phyloP scores from a whole-genome alignment of 805 yeast species.

The Wickerhamiella spandovensis region DNA sequence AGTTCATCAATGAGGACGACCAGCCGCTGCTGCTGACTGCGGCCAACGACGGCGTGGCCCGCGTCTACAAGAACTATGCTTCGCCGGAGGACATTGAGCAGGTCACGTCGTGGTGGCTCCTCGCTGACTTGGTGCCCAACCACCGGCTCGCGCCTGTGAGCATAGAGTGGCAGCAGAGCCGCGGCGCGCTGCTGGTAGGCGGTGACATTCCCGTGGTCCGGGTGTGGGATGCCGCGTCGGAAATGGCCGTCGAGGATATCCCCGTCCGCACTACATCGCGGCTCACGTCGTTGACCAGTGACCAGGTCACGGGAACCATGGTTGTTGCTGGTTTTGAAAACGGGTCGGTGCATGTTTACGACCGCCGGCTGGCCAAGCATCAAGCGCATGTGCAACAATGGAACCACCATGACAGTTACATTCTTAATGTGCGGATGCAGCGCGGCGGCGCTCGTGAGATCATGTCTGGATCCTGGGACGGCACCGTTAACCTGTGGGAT shows the following conservation, averaged over 20 bases:
- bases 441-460: slow-evolving; percentile 91
- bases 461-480: slow-evolving; percentile 66
- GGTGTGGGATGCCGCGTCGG: slow-evolving; percentile 95
- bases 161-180: slow-evolving; percentile 93
- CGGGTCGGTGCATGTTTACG: slow-evolving; percentile 79
- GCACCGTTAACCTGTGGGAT: slow-evolving; percentile 83
- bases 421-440: slow-evolving; percentile 82
- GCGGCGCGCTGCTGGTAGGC: slow-evolving; percentile 81
- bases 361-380: slow-evolving; percentile 70
- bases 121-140: slow-evolving; percentile 49
- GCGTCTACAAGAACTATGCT: slow-evolving; percentile 68
- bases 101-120: slow-evolving; percentile 84
- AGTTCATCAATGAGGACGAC: slow-evolving; percentile 86
- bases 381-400: slow-evolving; percentile 78
- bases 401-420: slow-evolving; percentile 44
- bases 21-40: slow-evolving; percentile 74
- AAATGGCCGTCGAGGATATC: slow-evolving; percentile 69
- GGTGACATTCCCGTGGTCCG: slow-evolving; percentile 90
- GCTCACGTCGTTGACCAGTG: slow-evolving; percentile 83
- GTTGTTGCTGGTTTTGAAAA: slow-evolving; percentile 89
- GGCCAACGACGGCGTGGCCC: slow-evolving; percentile 87
- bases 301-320: slow-evolving; percentile 86
- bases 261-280: slow-evolving; percentile 85
- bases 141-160: slow-evolving; percentile 72
- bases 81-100: slow-evolving; percentile 41